Evolutionary conservation across 768 basidiomycete species (phyloP).

Genomic region (Lyophyllum atratum): DNA sequence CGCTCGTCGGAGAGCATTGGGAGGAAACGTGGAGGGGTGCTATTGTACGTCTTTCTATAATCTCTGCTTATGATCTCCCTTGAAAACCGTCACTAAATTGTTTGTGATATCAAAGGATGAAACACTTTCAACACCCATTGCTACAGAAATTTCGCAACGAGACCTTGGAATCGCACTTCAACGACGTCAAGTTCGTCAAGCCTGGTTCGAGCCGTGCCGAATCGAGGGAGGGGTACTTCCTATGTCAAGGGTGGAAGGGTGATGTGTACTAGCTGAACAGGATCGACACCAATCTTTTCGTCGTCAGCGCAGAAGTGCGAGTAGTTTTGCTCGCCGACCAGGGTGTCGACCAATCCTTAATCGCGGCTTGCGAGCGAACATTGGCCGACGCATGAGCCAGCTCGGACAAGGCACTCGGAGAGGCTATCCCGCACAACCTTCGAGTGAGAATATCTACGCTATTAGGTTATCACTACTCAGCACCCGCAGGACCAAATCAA

Average conservation of each 20-base stretch:
- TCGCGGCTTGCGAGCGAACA: neutral
- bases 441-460: neutral
- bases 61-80: neutral
- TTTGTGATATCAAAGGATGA: slow-evolving; percentile 58
- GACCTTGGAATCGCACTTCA: slow-evolving; percentile 65
- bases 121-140: slow-evolving; percentile 81
- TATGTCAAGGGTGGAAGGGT: slow-evolving; percentile 75
- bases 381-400: neutral
- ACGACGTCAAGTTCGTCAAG: slow-evolving; percentile 69
- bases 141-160: slow-evolving; percentile 63
- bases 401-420: neutral
- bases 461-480: neutral
- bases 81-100: neutral
- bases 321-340: neutral
- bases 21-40: slow-evolving; percentile 46
- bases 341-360: neutral
- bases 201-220: slow-evolving; percentile 79
- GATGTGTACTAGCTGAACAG: neutral
- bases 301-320: neutral
- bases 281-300: no score
- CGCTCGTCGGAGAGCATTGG: slow-evolving; percentile 45
- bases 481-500: neutral
- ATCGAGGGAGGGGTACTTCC: slow-evolving; percentile 83
- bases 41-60: slow-evolving; percentile 49
- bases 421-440: no score